A percentile compares a stretch with the other conserved stretches of the same genome.
Conservation (phyloP, 106 monocot species). For the Dendrobium officinale region DNA sequence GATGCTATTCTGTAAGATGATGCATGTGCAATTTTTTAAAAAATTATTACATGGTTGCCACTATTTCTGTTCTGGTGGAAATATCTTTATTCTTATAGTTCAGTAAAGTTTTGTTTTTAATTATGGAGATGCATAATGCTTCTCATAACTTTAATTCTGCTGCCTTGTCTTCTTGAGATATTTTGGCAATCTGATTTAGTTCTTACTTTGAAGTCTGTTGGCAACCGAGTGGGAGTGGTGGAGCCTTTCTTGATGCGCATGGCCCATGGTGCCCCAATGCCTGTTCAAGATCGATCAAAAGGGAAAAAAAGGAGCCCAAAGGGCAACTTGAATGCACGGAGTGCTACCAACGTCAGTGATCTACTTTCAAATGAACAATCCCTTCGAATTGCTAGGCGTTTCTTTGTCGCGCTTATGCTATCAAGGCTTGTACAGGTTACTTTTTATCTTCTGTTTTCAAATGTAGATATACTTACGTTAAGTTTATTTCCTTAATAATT, state of each 20-base stretch:
- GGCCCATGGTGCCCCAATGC: slow-evolving; percentile 88
- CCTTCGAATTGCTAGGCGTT: slow-evolving; percentile 76
- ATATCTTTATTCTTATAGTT: not conserved
- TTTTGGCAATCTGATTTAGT: not conserved
- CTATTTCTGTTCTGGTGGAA: not conserved
- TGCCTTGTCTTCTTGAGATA: not conserved
- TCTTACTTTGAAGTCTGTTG: slow-evolving; percentile 69
- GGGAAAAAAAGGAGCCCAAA: slow-evolving; percentile 28
- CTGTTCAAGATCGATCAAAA: slow-evolving; percentile 32
- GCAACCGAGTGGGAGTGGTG: slow-evolving; percentile 79
- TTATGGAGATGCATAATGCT: not conserved
- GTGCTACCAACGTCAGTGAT: slow-evolving; percentile 9
- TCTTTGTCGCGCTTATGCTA: slow-evolving; percentile 94
- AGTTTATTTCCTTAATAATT: not conserved
- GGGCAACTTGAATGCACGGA: slow-evolving; percentile 17
- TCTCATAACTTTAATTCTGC: slow-evolving; percentile 3
- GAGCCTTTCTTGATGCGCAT: slow-evolving; percentile 97
- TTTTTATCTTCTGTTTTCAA: not conserved
- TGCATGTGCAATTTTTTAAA: not conserved
- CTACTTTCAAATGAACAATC: slow-evolving; percentile 40
- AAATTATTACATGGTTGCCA: not conserved
- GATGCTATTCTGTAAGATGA: not conserved
- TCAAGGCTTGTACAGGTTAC: slow-evolving; percentile 92
- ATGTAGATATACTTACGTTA: not conserved
- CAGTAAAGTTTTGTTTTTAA: not conserved